A percentile compares a stretch with the other conserved stretches of the same genome.
Conservation (phyloP, 768 basidiomycete species). For the Lentinula sp. region DNA sequence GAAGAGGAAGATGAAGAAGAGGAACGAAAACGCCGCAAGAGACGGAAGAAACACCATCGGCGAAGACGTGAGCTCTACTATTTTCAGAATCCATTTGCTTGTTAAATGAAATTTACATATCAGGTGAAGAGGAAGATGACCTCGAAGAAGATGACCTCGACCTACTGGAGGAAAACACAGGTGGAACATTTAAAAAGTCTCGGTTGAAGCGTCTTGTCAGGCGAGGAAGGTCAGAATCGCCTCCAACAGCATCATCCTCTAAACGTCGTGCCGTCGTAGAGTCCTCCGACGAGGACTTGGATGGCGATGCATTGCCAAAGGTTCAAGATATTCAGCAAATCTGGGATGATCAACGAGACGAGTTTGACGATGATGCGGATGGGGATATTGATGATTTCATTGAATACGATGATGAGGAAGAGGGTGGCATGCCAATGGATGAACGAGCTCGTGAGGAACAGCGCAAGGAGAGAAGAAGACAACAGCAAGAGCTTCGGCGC, state of each 20-base stretch:
- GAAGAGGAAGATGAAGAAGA: conserved; percentile 63
- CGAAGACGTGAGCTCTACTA: conserved; percentile 35
- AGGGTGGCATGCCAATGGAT: conserved; percentile 62
- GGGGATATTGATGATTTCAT: conserved; percentile 74
- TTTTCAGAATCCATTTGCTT: conserved; percentile 6
- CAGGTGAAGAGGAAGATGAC: conserved; percentile 49
- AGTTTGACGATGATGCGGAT: conserved; percentile 69
- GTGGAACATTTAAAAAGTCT: conserved; percentile 63
- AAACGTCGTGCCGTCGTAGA: conserved; percentile 55
- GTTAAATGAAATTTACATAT: conserved; percentile 7
- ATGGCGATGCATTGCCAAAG: conserved; percentile 47
- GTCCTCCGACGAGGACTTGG: conserved; percentile 76
- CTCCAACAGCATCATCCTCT: conserved; percentile 55
- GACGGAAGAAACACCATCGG: conserved; percentile 60
- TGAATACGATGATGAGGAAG: conserved; percentile 77
- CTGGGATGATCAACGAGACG: conserved; percentile 74
- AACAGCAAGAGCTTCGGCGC: conserved; percentile 63
- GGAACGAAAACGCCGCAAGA: conserved; percentile 54
- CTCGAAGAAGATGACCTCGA: conserved; percentile 95
- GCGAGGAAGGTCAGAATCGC: conserved; percentile 71
- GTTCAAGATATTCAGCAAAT: conserved; percentile 64
- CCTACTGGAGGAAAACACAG: conserved; percentile 84
- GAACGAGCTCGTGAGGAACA: conserved; percentile 74
- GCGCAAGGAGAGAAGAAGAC: conserved; percentile 56
- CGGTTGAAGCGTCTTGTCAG: conserved; percentile 60